These are phyloP conservation scores for Chromera velia DNA, from an alignment of 73 alveolate species.

Conservation along the genomic window DNA sequence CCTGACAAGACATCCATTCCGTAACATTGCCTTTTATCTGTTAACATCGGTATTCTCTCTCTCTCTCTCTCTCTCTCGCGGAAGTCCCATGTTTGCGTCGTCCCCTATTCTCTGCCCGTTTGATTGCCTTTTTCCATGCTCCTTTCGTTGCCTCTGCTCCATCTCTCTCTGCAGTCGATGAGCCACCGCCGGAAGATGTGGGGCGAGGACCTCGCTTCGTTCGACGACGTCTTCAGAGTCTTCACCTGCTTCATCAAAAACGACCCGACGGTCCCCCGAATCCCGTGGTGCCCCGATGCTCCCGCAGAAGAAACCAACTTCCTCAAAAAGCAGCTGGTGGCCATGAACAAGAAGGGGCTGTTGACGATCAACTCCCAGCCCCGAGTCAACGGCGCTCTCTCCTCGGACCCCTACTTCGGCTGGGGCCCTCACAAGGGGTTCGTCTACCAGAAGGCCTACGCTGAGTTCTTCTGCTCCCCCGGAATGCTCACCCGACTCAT, in stretches of 20 bases:
- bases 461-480: conserved; percentile 58
- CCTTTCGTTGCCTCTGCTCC: too few relatives aligned
- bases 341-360: conserved; percentile 36
- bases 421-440: conserved; percentile 68
- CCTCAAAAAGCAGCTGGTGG: conserved; percentile 25
- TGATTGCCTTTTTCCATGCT: too few relatives aligned
- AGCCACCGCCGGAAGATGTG: conserved; percentile 31
- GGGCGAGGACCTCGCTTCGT: conserved; percentile 39
- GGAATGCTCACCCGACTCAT: conserved; percentile 15
- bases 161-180: background rate
- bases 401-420: conserved; percentile 55
- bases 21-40: too few relatives aligned
- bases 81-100: too few relatives aligned
- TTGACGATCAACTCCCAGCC: conserved; percentile 62
- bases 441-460: conserved; percentile 54
- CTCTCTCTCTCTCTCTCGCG: too few relatives aligned
- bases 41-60: too few relatives aligned
- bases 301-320: conserved; percentile 40
- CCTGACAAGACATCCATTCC: too few relatives aligned
- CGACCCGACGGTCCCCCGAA: conserved; percentile 41
- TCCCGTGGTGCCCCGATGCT: conserved; percentile 59
- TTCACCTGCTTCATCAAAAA: conserved; percentile 15
- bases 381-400: conserved; percentile 48
- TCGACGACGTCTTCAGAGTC: conserved; percentile 11
- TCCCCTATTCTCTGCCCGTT: too few relatives aligned